A percentile compares a stretch with the other conserved stretches of the same genome.
Evolutionary conservation across 1,139 yeast genomes (phyloP).

Genomic region (Sugiyamaella sp.): DNA sequence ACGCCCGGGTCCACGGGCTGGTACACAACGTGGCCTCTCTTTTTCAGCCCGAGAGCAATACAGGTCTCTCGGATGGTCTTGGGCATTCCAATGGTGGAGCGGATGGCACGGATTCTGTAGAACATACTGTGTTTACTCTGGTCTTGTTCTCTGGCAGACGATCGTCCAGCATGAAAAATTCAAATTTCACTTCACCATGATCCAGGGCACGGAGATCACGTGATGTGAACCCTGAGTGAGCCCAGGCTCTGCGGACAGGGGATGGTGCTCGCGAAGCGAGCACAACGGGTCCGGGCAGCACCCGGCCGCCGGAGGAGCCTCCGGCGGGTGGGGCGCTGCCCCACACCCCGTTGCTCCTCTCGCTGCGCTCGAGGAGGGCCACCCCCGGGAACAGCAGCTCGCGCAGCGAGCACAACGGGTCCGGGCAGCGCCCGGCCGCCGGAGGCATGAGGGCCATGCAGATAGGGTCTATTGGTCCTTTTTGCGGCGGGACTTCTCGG

Average conservation of each 20-base stretch:
- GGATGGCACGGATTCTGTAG: slow-evolving; percentile 71
- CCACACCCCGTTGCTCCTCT: too few relatives aligned
- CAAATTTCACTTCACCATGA: slow-evolving; percentile 1
- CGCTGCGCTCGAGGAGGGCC: too few relatives aligned
- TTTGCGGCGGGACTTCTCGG: not conserved
- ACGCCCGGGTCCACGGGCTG: slow-evolving; percentile 73
- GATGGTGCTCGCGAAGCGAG: too few relatives aligned
- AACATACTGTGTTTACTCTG: slow-evolving; percentile 36
- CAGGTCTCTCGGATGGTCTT: slow-evolving; percentile 66
- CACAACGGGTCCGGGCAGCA: too few relatives aligned
- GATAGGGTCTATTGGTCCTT: not conserved
- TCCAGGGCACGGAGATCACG: not conserved
- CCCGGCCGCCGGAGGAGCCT: too few relatives aligned
- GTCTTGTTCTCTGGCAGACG: not conserved
- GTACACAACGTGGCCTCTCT: slow-evolving; percentile 73
- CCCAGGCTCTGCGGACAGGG: too few relatives aligned
- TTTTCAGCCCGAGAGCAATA: slow-evolving; percentile 71
- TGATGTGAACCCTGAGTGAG: too few relatives aligned
- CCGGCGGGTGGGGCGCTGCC: too few relatives aligned
- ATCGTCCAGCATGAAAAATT: slow-evolving; percentile 8
- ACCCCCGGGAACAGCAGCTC: too few relatives aligned
- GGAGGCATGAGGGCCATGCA: too few relatives aligned
- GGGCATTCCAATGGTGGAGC: slow-evolving; percentile 88
- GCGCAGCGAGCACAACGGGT: too few relatives aligned
- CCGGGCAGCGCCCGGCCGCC: too few relatives aligned